A percentile compares a stretch with the other conserved stretches of the same genome.
These are phyloP conservation scores for Cordyceps militaris DNA, from an alignment of 2,329 filamentous ascomycete genomes.

Conservation along the genomic window DNA sequence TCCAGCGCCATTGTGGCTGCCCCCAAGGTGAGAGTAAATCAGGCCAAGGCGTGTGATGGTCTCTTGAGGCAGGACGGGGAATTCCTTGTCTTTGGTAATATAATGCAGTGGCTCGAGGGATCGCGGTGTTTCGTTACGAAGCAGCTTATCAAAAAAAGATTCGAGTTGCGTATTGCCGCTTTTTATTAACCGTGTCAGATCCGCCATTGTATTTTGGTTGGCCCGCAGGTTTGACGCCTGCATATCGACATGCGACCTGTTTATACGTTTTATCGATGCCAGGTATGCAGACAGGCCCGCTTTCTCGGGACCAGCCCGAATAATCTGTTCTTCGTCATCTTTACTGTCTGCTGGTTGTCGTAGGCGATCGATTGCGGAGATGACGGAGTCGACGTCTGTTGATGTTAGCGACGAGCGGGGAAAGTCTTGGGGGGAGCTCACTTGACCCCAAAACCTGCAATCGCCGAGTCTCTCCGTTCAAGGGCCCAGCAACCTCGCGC, in stretches of 20 bases:
- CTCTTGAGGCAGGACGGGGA: conserved; percentile 72
- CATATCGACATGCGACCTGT: conserved; percentile 76
- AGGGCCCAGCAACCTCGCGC: conserved; percentile 82
- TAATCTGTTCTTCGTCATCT: conserved; percentile 83
- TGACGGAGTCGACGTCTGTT: conserved; percentile 74
- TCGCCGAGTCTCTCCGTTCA: conserved; percentile 85
- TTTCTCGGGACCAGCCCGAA: conserved; percentile 78
- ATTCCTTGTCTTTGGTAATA: conserved; percentile 81
- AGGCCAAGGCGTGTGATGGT: conserved; percentile 67
- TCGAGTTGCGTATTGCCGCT: conserved; percentile 78
- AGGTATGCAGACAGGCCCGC: conserved; percentile 80
- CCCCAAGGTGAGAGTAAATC: conserved; percentile 70
- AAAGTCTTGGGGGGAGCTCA: conserved; percentile 31
- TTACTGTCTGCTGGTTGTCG: conserved; percentile 90
- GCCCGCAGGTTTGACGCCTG: conserved; percentile 84
- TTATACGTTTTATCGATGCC: conserved; percentile 80
- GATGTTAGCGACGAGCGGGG: conserved; percentile 14
- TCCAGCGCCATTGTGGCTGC: conserved; percentile 45
- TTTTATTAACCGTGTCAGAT: conserved; percentile 70
- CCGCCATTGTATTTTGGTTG: conserved; percentile 81
- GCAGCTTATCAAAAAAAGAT: conserved; percentile 69
- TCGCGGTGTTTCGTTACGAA: conserved; percentile 68
- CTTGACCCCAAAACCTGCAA: conserved; percentile 82
- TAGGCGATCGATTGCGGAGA: conserved; percentile 80
- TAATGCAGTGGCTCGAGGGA: conserved; percentile 86